These are phyloP conservation scores for Solanum ossicruentum DNA, from an alignment of 257 asterid genomes.

Conservation along the genomic window DNA sequence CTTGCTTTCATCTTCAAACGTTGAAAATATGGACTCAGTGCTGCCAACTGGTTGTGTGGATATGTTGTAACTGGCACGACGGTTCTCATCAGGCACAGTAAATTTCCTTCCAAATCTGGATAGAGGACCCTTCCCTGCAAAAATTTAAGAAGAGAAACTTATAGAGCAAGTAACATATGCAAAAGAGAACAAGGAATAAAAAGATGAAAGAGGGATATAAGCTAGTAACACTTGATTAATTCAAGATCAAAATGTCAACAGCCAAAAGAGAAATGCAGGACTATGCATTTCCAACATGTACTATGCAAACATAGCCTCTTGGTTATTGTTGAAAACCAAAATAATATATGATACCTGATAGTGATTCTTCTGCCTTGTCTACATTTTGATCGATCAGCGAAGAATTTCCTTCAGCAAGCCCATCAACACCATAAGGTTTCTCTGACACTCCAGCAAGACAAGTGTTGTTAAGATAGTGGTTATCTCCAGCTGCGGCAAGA, in stretches of 20 bases:
- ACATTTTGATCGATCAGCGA: slow-evolving; percentile 37
- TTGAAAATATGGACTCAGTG: slow-evolving; percentile 60
- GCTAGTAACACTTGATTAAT: background rate
- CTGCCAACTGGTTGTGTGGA: slow-evolving; percentile 34
- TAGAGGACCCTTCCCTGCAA: slow-evolving; percentile 45
- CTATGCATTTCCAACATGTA: background rate
- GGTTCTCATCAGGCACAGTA: slow-evolving; percentile 49
- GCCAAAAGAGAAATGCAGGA: background rate
- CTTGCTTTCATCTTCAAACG: slow-evolving; percentile 87
- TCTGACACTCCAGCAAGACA: slow-evolving; percentile 33
- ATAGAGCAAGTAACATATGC: background rate
- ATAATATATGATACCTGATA: slow-evolving; percentile 37
- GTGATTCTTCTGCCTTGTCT: slow-evolving; percentile 66
- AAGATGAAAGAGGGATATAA: background rate
- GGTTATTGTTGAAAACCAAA: background rate
- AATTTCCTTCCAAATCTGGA: slow-evolving; percentile 54
- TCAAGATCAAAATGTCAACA: background rate
- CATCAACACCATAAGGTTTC: slow-evolving; percentile 39
- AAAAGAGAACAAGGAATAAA: background rate
- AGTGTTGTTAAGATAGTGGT: slow-evolving; percentile 31
- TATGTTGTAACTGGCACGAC: slow-evolving; percentile 58
- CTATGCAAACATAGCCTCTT: background rate
- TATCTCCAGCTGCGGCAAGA: slow-evolving; percentile 50
- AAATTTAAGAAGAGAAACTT: background rate
- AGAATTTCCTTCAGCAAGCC: slow-evolving; percentile 44